phyloP scores from a whole-genome alignment of 306 rosid genomes.

The Lithocarpus polystachyus region DNA sequence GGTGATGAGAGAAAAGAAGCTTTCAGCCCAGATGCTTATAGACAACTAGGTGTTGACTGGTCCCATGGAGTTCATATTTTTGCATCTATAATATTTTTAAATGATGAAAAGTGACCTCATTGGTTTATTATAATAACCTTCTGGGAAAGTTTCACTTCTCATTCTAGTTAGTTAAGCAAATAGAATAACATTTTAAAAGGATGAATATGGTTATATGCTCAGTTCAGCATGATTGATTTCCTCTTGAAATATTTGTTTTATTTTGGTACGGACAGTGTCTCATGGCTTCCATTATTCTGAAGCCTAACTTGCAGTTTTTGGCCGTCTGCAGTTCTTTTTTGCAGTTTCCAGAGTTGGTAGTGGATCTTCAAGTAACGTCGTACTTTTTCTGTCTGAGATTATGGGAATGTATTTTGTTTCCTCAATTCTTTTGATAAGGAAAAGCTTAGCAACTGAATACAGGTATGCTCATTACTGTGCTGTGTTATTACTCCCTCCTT shows the following conservation, averaged over 20 bases:
- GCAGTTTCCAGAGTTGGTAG: conserved; percentile 99
- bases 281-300: not conserved
- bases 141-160: not conserved
- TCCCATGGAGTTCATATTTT: not conserved
- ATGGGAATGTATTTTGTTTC: conserved; percentile 98
- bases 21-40: not conserved
- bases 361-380: conserved; percentile 98
- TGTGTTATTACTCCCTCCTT: not conserved
- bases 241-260: not conserved
- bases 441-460: conserved; percentile 96
- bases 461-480: conserved; percentile 49
- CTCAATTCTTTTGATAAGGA: conserved; percentile 93
- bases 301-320: conserved; percentile 18
- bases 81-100: not conserved
- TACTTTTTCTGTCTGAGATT: conserved; percentile 88
- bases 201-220: not conserved
- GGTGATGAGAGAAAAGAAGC: not conserved
- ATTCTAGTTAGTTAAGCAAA: not conserved
- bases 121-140: not conserved
- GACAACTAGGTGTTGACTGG: not conserved
- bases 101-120: not conserved
- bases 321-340: conserved; percentile 75
- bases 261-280: not conserved
- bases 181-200: not conserved
- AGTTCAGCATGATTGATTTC: not conserved